Base-by-base conservation (phyloP, 352 stramenopile species). In the Globisporangium ultimum region DNA sequence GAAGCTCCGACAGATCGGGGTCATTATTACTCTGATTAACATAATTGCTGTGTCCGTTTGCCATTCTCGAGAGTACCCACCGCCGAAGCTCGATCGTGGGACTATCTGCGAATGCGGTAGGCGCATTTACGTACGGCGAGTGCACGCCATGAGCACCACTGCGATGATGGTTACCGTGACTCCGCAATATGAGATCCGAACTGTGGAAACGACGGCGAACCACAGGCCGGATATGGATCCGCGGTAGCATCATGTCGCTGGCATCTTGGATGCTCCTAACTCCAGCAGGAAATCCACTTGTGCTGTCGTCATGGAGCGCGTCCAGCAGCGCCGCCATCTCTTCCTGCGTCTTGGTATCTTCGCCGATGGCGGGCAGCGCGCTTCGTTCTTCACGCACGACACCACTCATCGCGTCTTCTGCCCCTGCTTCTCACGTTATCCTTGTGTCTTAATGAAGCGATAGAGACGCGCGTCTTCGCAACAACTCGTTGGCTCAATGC, bases 201-300 rank as follows among this genome's bases (percentile, higher is more conserved):
- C 79, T 89, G 57, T 87, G 64, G 60, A 89, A 86, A 34, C 79
- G 65, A 1, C 76, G 68, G 9, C 79, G 72, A 28, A 74, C 63
- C 2, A 46, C 54, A 14, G 71, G 63, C 14, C 42, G 61, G 15
- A 64, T 58, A 24, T 49, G 38, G 50, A 58, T 64, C 38, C 48
- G 58, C 24, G 43, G 58, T 40, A 64, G 15, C 48, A 63, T 24
- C 18, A 63, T 43, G 14, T 67, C 47, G 24, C 24, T 5, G 24
- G 24, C 24, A 32, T 32, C 24, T 32, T 21, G 40, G 24, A 48
- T 21, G 60, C 18, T 51, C 32, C 4, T 48, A 20, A 60, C 57
- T 21, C 20, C 12, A 21, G 47, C 46, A n/a, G 56, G n/a, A 14
- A 56, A 20, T 11, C 38, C 18, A 40, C 48, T 32, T 5, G 24